phyloP scores from a whole-genome alignment of 2,329 filamentous ascomycete genomes.

The Dendryphion nanum region DNA sequence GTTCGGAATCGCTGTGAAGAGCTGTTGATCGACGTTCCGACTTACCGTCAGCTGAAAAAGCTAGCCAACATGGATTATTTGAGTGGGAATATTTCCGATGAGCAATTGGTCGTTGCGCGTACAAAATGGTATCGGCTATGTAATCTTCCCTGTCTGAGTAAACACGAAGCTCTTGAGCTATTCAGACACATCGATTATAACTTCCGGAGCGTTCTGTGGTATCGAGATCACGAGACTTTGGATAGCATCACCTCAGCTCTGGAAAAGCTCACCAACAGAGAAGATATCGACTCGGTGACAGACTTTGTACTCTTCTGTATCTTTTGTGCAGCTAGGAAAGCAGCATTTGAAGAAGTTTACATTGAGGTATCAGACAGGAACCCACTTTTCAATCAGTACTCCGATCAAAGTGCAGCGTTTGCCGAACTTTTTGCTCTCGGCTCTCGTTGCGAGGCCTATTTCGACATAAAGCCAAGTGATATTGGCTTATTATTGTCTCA shows the following conservation, averaged over 20 bases:
- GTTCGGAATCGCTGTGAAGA: conserved; percentile 30
- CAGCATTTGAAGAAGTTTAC: conserved; percentile 62
- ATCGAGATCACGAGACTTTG: conserved; percentile 26
- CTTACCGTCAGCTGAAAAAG: conserved; percentile 35
- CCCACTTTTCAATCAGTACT: conserved; percentile 59
- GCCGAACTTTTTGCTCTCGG: conserved; percentile 63
- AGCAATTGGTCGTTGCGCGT: conserved; percentile 29
- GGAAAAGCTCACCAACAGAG: conserved; percentile 18
- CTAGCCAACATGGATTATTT: conserved; percentile 38
- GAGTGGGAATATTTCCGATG: conserved; percentile 23
- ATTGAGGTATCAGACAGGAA: conserved; percentile 62
- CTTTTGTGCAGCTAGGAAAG: conserved; percentile 57
- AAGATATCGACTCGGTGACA: conserved; percentile 31
- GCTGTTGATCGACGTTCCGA: conserved; percentile 35
- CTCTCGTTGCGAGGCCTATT: conserved; percentile 62
- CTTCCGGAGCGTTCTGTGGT: conserved; percentile 28
- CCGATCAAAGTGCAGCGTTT: conserved; percentile 64
- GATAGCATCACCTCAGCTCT: conserved; percentile 31
- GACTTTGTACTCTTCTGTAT: conserved; percentile 58
- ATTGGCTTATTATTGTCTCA: conserved; percentile 36
- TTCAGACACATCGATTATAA: conserved; percentile 31
- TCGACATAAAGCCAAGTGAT: conserved; percentile 50
- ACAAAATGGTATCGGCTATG: conserved; percentile 38
- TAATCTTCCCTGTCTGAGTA: conserved; percentile 20
- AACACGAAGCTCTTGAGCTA: conserved; percentile 22